Conservation (phyloP, 2,329 filamentous ascomycete species). For the Periconia macrospinosa region DNA sequence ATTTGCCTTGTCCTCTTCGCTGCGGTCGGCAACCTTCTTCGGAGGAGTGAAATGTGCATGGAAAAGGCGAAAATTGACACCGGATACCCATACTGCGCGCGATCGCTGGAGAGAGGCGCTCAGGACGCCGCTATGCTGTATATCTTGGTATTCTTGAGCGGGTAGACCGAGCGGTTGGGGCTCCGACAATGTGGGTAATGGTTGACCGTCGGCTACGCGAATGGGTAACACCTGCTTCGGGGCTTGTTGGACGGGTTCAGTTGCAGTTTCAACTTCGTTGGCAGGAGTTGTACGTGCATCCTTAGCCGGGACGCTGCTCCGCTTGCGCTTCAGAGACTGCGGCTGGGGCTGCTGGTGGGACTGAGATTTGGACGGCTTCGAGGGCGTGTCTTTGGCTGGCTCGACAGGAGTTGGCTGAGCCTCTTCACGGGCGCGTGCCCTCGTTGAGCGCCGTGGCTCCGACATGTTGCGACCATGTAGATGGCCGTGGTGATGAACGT, state of each 20-base stretch:
- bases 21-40: constrained; percentile 59
- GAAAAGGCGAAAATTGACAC: constrained; percentile 42
- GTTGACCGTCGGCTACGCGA: constrained; percentile 65
- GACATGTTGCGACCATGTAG: constrained; percentile 24
- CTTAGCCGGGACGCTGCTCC: constrained; percentile 21
- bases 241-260: constrained; percentile 12
- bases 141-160: constrained; percentile 68
- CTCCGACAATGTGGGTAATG: constrained; percentile 70
- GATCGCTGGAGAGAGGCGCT: constrained; percentile 73
- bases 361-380: constrained; percentile 28
- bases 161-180: constrained; percentile 67
- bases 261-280: constrained; percentile 16
- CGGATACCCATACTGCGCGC: constrained; percentile 54
- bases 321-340: constrained; percentile 36
- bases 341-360: constrained; percentile 15
- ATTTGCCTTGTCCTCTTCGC: constrained; percentile 58
- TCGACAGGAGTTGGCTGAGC: constrained; percentile 27
- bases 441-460: constrained; percentile 40
- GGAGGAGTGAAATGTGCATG: constrained; percentile 38
- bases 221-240: constrained; percentile 55
- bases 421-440: constrained; percentile 39
- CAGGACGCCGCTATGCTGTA: constrained; percentile 76
- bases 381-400: constrained; percentile 29
- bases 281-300: constrained; percentile 23
- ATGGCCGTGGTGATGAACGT: background rate